A percentile compares a stretch with the other conserved stretches of the same genome.
phyloP scores from a whole-genome alignment of 2,329 filamentous ascomycete genomes.

The Akanthomyces lecanii region DNA sequence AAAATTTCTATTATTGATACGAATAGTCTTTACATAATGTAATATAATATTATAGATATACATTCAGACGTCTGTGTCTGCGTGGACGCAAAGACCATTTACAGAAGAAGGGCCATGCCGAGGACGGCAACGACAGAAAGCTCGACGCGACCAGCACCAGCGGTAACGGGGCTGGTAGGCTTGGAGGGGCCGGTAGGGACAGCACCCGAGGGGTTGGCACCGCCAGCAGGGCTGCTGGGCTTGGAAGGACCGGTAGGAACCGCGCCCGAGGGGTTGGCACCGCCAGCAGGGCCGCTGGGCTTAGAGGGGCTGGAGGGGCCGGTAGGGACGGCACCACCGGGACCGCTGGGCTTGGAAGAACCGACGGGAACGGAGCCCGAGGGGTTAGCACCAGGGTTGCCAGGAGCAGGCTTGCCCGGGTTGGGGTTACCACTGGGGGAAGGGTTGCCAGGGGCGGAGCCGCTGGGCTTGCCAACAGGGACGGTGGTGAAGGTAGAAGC shows the following conservation, averaged over 20 bases:
- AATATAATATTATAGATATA: neutral
- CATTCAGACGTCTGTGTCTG: neutral
- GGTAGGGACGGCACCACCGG: neutral
- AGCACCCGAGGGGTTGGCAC: slow-evolving; percentile 2
- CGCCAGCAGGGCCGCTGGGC: neutral
- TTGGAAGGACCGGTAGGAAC: slow-evolving; percentile 1
- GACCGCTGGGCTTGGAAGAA: too few species aligned
- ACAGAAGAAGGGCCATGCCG: slow-evolving; percentile 10
- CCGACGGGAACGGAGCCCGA: neutral
- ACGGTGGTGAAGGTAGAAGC: neutral
- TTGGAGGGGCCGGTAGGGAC: neutral
- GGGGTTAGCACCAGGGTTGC: slow-evolving; percentile 5
- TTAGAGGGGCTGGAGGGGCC: neutral
- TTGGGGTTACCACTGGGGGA: slow-evolving; percentile 5
- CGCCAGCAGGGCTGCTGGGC: neutral
- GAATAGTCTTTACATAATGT: slow-evolving; percentile 8
- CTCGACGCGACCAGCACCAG: slow-evolving; percentile 6
- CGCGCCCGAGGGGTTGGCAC: neutral
- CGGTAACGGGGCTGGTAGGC: neutral
- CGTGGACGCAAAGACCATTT: slow-evolving; percentile 2
- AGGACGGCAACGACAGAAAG: slow-evolving; percentile 1
- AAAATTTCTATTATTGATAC: slow-evolving; percentile 10
- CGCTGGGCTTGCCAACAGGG: neutral
- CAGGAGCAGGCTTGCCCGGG: neutral
- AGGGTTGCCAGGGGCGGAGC: neutral